Conservation (phyloP, 2,329 filamentous ascomycete genomes). For the Colletotrichum truncatum region DNA sequence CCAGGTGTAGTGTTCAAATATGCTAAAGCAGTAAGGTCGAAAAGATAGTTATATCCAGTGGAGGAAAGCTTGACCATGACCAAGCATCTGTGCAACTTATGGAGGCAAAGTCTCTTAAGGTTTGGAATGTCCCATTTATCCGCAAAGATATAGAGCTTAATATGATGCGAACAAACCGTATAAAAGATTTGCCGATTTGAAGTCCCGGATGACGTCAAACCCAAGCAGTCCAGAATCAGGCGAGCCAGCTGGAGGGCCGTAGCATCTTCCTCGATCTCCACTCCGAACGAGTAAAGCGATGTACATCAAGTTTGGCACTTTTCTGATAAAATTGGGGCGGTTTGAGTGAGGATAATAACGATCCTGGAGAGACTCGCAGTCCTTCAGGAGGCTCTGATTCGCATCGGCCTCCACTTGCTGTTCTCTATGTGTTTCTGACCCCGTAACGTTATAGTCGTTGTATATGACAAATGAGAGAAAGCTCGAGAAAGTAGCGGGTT, state of each 20-base stretch:
- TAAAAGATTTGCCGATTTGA: background rate
- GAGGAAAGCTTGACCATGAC: background rate
- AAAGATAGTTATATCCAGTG: background rate
- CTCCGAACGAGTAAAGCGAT: background rate
- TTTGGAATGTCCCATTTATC: background rate
- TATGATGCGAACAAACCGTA: background rate
- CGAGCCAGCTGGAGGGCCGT: background rate
- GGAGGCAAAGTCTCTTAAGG: background rate
- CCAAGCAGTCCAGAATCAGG: background rate
- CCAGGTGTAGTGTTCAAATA: background rate
- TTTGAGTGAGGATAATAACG: background rate
- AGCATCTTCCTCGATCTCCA: background rate
- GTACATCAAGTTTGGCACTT: background rate
- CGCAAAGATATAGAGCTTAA: constrained; percentile 3
- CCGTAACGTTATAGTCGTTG: background rate
- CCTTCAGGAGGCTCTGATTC: background rate
- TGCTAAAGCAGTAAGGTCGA: background rate
- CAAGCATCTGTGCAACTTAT: background rate
- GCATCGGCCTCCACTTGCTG: background rate
- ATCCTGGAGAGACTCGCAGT: background rate
- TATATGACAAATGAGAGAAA: background rate
- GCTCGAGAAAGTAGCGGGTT: background rate
- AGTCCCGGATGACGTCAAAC: background rate
- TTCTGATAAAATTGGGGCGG: background rate
- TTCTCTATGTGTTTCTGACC: background rate